Percentiles rank a stretch among this genome's conserved stretches.
Conservation (phyloP, 805 yeast species). For the Lachancea quebecensis region DNA sequence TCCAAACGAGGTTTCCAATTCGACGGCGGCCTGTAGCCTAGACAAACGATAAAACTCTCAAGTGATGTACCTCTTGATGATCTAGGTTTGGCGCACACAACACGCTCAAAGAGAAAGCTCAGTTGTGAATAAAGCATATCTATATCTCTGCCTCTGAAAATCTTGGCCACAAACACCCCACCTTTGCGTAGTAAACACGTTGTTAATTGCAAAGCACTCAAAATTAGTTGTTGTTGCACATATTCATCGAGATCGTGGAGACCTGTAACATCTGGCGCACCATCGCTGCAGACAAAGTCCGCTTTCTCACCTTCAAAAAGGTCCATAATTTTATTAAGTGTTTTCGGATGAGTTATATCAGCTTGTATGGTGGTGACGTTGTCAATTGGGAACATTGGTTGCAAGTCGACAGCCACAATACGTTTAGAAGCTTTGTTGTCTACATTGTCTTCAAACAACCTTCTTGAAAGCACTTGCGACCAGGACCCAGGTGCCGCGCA, state of each 20-base stretch:
- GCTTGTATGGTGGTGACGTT: conserved; percentile 91
- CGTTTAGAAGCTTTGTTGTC: conserved; percentile 30
- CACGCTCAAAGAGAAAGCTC: conserved; percentile 75
- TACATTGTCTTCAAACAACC: conserved; percentile 41
- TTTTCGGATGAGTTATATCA: conserved; percentile 93
- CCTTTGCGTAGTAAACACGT: conserved; percentile 84
- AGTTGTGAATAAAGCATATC: conserved; percentile 90
- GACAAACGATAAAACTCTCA: conserved; percentile 90
- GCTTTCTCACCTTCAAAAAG: conserved; percentile 89
- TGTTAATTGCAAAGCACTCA: conserved; percentile 87
- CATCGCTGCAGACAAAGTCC: conserved; percentile 87
- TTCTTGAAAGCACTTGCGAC: conserved; percentile 87
- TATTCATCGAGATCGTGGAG: conserved; percentile 94
- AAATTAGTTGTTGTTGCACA: conserved; percentile 87
- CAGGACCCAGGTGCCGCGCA: conserved; percentile 99
- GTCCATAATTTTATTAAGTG: conserved; percentile 65
- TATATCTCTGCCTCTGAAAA: conserved; percentile 92
- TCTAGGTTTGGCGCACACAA: conserved; percentile 93
- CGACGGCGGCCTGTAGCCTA: conserved; percentile 74
- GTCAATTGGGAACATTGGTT: conserved; percentile 95
- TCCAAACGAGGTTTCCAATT: conserved; percentile 74
- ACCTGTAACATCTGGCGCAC: conserved; percentile 99
- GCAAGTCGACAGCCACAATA: conserved; percentile 93
- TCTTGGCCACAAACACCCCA: conserved; percentile 92
- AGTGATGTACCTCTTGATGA: conserved; percentile 91